Evolutionary conservation across 768 basidiomycete genomes (phyloP).

Genomic region (Tricholoma bakamatsutake): DNA sequence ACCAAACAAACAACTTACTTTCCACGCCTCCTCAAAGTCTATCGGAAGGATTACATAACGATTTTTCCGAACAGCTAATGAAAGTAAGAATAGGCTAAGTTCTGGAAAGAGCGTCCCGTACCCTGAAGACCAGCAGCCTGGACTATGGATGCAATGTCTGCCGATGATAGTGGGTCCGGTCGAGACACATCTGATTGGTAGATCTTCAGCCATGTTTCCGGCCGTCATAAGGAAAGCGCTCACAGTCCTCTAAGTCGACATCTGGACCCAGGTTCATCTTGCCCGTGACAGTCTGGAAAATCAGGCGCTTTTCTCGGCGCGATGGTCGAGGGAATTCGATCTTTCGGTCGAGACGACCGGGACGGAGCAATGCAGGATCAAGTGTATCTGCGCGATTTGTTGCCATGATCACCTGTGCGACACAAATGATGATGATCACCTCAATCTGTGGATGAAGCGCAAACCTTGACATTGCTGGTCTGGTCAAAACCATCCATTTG

Average conservation of each 20-base stretch:
- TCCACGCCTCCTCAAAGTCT: conserved; percentile 99
- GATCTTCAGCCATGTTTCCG: conserved; percentile 9
- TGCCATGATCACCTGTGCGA: conserved; percentile 92
- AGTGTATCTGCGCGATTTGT: conserved; percentile 98
- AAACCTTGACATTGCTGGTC: conserved; percentile 94
- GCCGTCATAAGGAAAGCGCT: conserved; percentile 24
- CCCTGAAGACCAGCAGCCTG: conserved; percentile 98
- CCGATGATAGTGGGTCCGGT: conserved; percentile 92
- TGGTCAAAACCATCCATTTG: conserved; percentile 99
- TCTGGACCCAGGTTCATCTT: conserved; percentile 99
- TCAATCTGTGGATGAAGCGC: conserved; percentile 4
- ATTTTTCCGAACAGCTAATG: conserved; percentile 90
- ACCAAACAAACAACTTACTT: conserved; percentile 69
- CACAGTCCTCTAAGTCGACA: conserved; percentile 97
- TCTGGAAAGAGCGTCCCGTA: conserved; percentile 20
- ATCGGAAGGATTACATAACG: conserved; percentile 94
- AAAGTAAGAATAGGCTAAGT: background rate
- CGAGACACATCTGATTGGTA: conserved; percentile 77
- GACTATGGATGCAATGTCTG: conserved; percentile 92
- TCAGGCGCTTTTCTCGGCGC: conserved; percentile 89
- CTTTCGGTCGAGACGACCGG: conserved; percentile 96
- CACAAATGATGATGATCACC: background rate
- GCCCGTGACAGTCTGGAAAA: conserved; percentile 95
- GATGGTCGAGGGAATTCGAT: conserved; percentile 98
- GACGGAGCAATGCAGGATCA: conserved; percentile 94